Evolutionary conservation across 805 yeast species (phyloP).

Genomic region (Metschnikowia continentalis): DNA sequence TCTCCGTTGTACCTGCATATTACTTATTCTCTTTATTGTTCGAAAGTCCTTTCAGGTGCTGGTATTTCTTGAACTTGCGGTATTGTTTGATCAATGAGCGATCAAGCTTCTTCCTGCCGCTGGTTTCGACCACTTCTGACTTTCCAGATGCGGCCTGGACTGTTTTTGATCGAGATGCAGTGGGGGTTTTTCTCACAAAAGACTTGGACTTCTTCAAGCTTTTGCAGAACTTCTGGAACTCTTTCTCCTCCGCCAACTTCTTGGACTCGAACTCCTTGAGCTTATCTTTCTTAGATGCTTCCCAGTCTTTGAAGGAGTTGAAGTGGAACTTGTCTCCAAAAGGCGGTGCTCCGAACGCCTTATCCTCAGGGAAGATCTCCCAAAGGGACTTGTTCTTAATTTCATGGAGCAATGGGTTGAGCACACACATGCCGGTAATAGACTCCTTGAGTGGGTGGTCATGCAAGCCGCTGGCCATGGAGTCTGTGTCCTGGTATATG

Average conservation of each 20-base stretch:
- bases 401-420: constrained; percentile 31
- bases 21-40: constrained; percentile 13
- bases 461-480: constrained; percentile 23
- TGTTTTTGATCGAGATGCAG: not conserved
- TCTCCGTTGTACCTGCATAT: not conserved
- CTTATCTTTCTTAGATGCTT: constrained; percentile 23
- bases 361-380: constrained; percentile 34
- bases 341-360: constrained; percentile 33
- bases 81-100: constrained; percentile 32
- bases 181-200: constrained; percentile 20
- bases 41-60: constrained; percentile 6
- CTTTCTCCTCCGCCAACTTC: constrained; percentile 18
- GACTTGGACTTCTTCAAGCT: constrained; percentile 22
- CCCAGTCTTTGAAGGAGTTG: constrained; percentile 35
- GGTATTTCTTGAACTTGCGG: constrained; percentile 16
- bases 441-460: constrained; percentile 39
- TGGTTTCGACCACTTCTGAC: constrained; percentile 9
- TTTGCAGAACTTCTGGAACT: constrained; percentile 21
- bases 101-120: constrained; percentile 33
- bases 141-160: not conserved
- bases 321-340: constrained; percentile 24
- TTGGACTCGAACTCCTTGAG: constrained; percentile 16
- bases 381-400: constrained; percentile 39
- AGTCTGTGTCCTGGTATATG: constrained; percentile 7
- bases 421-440: constrained; percentile 36